These are phyloP conservation scores for Neoboletus subvelutipes DNA, from an alignment of 768 basidiomycete species.

Conservation along the genomic window DNA sequence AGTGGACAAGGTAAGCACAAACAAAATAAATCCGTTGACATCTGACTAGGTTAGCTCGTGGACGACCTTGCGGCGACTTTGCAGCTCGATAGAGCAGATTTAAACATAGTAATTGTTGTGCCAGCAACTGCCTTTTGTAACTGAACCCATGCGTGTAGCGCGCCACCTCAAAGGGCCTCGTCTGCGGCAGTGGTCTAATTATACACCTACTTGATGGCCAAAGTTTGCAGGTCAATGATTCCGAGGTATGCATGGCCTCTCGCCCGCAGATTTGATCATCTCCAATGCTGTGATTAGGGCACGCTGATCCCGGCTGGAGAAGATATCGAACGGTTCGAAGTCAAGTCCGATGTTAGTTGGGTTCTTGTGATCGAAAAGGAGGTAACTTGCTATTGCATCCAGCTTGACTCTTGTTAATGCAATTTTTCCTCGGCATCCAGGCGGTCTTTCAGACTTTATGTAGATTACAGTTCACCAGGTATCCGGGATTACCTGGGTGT, in stretches of 20 bases:
- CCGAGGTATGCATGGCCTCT: conserved; percentile 46
- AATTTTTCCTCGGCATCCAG: conserved; percentile 40
- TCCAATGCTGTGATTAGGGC: conserved; percentile 44
- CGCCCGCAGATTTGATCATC: background rate
- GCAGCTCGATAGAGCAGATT: conserved; percentile 64
- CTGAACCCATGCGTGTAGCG: conserved; percentile 47
- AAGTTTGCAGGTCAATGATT: conserved; percentile 47
- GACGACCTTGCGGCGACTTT: conserved; percentile 90
- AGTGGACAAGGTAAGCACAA: conserved; percentile 65
- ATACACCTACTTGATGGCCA: conserved; percentile 62
- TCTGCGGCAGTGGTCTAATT: conserved; percentile 64
- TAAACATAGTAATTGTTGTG: conserved; percentile 62
- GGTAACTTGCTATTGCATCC: conserved; percentile 38
- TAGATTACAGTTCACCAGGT: conserved; percentile 49
- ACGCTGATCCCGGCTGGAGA: conserved; percentile 76
- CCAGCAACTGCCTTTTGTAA: background rate
- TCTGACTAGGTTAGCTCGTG: conserved; percentile 57
- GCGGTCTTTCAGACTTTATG: conserved; percentile 93
- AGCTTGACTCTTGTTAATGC: background rate
- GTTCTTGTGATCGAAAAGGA: conserved; percentile 94
- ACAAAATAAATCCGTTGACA: background rate
- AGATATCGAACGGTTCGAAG: conserved; percentile 61
- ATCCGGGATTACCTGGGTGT: conserved; percentile 50
- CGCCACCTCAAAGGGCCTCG: conserved; percentile 85
- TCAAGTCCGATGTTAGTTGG: conserved; percentile 62